Base-by-base conservation (phyloP, 108 stramenopile genomes). In the Aurantiochytrium sp. region DNA sequence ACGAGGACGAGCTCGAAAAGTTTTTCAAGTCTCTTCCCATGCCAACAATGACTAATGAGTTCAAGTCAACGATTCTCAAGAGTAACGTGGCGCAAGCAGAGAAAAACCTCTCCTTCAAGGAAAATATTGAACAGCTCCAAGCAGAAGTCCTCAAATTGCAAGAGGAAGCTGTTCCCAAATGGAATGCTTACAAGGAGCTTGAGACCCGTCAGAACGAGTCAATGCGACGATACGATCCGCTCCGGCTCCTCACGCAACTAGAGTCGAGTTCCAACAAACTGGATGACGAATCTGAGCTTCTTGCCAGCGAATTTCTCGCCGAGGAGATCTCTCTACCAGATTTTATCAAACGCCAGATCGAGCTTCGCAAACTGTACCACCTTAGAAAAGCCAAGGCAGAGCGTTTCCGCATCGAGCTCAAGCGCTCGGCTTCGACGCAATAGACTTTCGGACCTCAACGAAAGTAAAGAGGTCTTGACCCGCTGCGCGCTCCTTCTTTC, bases 331-430 rank as follows among this genome's bases (percentile, higher is more conserved):
- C 76, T 12, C 51, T 83, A 3, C 6, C 45, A 6, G 76, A 83
- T 23, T 83, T 83, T 53, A 53, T 83, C 49, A 83, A 83, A 45
- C 76, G 76, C 25, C 49, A 83, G 51, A 47, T 83, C 2, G 76
- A 83, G 76, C 76, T 83, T 83, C 76, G 76, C 51, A 83, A 83
- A 53, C 51, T 83, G n/a, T 83, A 83, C n/a, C 76, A 83, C 76
- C 76, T 83, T 23, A 12, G 76, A 12, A 83, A 53, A 23, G 76
- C 76, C 45, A 83, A 83, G 51, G 76, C 76, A 6, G 76, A 83
- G 51, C 76, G 76, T 4, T 83, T 83, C 49, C 76, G 76, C 25
- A 25, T 53, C 49, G 49, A 83, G 51, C 76, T 83, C 51, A 83
- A 83, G 76, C 19, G 51, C 14, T 69, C 25, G 35, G 35, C 35